A percentile compares a stretch with the other conserved stretches of the same genome.
Evolutionary conservation across 164 flowering plant genomes (phyloP).

Genomic region (Aristolochia contorta): DNA sequence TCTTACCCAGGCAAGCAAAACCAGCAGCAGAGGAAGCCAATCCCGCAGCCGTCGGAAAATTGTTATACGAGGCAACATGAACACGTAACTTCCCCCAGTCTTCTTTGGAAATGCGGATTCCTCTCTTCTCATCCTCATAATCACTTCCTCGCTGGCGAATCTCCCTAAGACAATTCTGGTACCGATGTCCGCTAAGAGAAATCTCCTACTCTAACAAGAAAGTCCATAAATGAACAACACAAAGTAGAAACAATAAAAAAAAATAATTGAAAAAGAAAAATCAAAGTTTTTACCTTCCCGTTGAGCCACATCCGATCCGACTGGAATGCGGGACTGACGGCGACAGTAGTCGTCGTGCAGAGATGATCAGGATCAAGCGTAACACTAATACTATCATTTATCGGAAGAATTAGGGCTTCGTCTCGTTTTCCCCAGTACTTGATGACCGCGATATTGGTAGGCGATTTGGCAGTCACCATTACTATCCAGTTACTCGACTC

Average conservation of each 20-base stretch:
- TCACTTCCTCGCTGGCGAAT: slow-evolving; percentile 63
- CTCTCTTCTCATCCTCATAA: slow-evolving; percentile 69
- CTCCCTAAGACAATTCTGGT: slow-evolving; percentile 78
- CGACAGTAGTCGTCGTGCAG: slow-evolving; percentile 93
- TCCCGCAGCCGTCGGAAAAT: slow-evolving; percentile 98
- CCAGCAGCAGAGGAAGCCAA: slow-evolving; percentile 99
- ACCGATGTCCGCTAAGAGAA: slow-evolving; percentile 72
- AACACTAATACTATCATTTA: slow-evolving; percentile 91
- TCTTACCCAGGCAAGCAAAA: slow-evolving; percentile 86
- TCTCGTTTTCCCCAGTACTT: slow-evolving; percentile 99
- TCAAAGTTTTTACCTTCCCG: slow-evolving; percentile 50
- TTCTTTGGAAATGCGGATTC: slow-evolving; percentile 51
- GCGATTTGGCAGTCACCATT: slow-evolving; percentile 80
- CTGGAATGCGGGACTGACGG: slow-evolving; percentile 72
- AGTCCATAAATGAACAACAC: neutral
- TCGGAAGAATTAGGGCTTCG: slow-evolving; percentile 73
- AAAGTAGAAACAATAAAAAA: neutral
- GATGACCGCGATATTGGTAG: slow-evolving; percentile 94
- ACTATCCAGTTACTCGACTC: slow-evolving; percentile 45
- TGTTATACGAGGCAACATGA: slow-evolving; percentile 86
- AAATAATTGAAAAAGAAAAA: neutral
- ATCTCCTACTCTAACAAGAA: slow-evolving; percentile 70
- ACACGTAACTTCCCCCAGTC: slow-evolving; percentile 81
- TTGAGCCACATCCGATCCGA: slow-evolving; percentile 96
- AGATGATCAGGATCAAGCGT: slow-evolving; percentile 90